Percentiles rank a stretch among this genome's conserved stretches.
These are phyloP conservation scores for Kurtzmaniella quercitrusa DNA, from an alignment of 1,139 yeast genomes.

Conservation along the genomic window DNA sequence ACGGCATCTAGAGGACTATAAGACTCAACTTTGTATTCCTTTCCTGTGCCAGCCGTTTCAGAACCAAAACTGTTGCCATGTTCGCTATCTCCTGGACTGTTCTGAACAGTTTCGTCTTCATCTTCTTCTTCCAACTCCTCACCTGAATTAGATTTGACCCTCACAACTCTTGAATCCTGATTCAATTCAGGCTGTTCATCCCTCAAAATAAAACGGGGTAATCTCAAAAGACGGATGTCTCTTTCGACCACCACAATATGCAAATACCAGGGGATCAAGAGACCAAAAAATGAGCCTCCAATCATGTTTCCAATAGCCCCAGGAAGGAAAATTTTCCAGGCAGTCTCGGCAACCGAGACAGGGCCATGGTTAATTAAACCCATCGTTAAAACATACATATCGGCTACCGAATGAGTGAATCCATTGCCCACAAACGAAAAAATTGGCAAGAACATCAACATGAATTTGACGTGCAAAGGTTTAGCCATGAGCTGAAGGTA, in stretches of 20 bases:
- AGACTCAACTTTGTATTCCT: neutral
- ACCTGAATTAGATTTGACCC: conserved; percentile 18
- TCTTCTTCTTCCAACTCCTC: conserved; percentile 11
- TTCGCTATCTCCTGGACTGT: conserved; percentile 8
- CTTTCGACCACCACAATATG: conserved; percentile 67
- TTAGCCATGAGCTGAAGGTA: conserved; percentile 74
- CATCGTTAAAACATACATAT: conserved; percentile 62
- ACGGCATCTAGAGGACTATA: conserved; percentile 1
- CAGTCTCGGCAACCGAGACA: conserved; percentile 55
- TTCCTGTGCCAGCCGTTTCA: neutral
- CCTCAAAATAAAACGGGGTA: conserved; percentile 64
- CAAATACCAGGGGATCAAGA: conserved; percentile 62
- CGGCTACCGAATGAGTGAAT: conserved; percentile 77
- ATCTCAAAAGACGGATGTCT: conserved; percentile 54
- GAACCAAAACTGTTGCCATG: conserved; percentile 1
- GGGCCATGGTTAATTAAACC: conserved; percentile 67
- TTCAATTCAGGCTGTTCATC: conserved; percentile 79
- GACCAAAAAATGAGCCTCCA: conserved; percentile 64
- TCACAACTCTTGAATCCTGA: conserved; percentile 72
- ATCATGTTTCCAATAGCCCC: conserved; percentile 66
- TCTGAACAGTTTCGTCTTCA: conserved; percentile 8
- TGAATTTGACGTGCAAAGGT: conserved; percentile 72
- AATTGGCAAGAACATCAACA: conserved; percentile 63
- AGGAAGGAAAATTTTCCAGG: conserved; percentile 70
- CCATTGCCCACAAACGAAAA: conserved; percentile 74